Percentiles rank a stretch among this genome's conserved stretches.
Evolutionary conservation across 1,284 basidiomycete genomes (phyloP).

Genomic region (Pseudozyma pruni): DNA sequence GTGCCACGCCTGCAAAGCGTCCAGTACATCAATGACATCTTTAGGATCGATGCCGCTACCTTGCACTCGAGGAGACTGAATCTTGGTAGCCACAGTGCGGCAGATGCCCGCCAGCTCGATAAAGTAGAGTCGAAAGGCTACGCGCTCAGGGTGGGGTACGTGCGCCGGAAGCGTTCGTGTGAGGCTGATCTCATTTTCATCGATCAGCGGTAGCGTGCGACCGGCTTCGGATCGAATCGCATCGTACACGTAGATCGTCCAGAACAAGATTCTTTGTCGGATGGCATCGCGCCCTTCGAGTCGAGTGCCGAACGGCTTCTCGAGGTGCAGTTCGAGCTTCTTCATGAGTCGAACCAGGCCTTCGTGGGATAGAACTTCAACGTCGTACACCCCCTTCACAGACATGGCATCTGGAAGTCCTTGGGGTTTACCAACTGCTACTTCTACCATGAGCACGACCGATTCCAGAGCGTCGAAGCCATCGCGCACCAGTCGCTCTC

Average conservation of each 20-base stretch:
- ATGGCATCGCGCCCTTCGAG: slow-evolving; percentile 31
- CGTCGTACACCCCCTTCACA: slow-evolving; percentile 22
- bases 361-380: slow-evolving; percentile 30
- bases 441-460: slow-evolving; percentile 30
- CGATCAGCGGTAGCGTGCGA: slow-evolving; percentile 22
- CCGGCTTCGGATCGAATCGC: slow-evolving; percentile 35
- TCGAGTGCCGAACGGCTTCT: slow-evolving; percentile 23
- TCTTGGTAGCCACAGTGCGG: slow-evolving; percentile 12
- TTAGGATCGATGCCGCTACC: slow-evolving; percentile 16
- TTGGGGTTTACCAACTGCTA: slow-evolving; percentile 12
- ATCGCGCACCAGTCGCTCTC: slow-evolving; percentile 24
- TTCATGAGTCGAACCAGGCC: slow-evolving; percentile 30
- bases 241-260: slow-evolving; percentile 43
- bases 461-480: slow-evolving; percentile 35
- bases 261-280: slow-evolving; percentile 31
- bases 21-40: slow-evolving; percentile 18
- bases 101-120: slow-evolving; percentile 23
- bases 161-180: not conserved
- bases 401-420: slow-evolving; percentile 33
- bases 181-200: slow-evolving; percentile 21
- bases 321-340: slow-evolving; percentile 36
- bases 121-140: slow-evolving; percentile 25
- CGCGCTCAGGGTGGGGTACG: not conserved
- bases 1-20: slow-evolving; percentile 24
- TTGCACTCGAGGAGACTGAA: slow-evolving; percentile 16